These are phyloP conservation scores for Trifolium dubium DNA, from an alignment of 306 rosid species.

Conservation along the genomic window DNA sequence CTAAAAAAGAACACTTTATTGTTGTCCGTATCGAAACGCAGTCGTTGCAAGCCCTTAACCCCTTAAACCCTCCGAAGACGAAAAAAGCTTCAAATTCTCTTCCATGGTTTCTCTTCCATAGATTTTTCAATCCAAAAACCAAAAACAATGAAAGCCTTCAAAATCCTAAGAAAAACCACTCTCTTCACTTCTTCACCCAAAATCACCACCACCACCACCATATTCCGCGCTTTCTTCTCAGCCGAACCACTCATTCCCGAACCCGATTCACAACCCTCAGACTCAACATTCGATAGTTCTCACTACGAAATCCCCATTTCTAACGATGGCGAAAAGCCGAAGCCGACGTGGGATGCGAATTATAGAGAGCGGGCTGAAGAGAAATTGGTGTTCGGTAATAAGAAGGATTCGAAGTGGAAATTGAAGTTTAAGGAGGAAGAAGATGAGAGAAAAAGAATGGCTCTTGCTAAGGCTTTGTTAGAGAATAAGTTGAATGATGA, in stretches of 20 bases:
- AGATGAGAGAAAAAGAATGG: constrained; percentile 54
- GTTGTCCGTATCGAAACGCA: background rate
- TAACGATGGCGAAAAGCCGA: background rate
- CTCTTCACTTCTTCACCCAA: constrained; percentile 34
- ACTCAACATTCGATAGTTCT: constrained; percentile 73
- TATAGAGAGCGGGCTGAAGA: constrained; percentile 62
- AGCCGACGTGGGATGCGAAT: constrained; percentile 67
- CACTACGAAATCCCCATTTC: constrained; percentile 51
- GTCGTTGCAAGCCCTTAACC: constrained; percentile 10
- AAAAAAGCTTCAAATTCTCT: background rate
- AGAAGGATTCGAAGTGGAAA: constrained; percentile 47
- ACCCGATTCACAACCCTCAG: constrained; percentile 38
- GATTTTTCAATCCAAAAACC: background rate
- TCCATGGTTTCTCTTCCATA: background rate
- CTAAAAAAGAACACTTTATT: too few relatives aligned
- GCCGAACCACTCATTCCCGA: constrained; percentile 57
- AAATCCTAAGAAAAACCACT: constrained; percentile 38
- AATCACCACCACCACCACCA: constrained; percentile 23
- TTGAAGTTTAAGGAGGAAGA: constrained; percentile 59
- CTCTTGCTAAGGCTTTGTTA: constrained; percentile 77
- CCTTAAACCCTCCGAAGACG: background rate
- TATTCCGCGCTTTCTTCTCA: constrained; percentile 50
- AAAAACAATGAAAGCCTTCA: constrained; percentile 74
- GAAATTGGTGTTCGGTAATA: constrained; percentile 46
- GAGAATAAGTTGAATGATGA: constrained; percentile 63